phyloP scores from a whole-genome alignment of 2,329 filamentous ascomycete species.

The Aspergillus hortae region DNA sequence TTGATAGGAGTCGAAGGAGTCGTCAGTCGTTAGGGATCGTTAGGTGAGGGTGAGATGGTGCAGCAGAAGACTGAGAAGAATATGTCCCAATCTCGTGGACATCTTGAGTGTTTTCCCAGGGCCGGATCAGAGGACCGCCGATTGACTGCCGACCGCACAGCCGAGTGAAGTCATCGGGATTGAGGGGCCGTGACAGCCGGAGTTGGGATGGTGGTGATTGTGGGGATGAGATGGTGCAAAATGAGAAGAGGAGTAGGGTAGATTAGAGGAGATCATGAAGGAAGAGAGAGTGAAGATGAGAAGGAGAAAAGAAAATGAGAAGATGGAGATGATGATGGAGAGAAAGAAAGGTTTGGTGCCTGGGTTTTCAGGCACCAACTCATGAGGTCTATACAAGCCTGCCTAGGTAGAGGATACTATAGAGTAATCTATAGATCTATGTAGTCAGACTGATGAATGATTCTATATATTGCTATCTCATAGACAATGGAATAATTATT shows the following conservation, averaged over 20 bases:
- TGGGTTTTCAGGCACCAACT: not conserved
- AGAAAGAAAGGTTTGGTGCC: not conserved
- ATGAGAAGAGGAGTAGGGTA: not conserved
- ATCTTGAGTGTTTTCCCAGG: not conserved
- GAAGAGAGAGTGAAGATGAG: not conserved
- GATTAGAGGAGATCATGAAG: not conserved
- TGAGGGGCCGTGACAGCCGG: not conserved
- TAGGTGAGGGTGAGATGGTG: not conserved
- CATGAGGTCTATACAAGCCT: not conserved
- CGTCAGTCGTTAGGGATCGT: not conserved
- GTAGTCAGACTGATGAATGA: too few relatives aligned
- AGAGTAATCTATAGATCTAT: too few relatives aligned
- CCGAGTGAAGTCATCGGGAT: constrained; percentile 1
- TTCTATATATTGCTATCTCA: too few relatives aligned
- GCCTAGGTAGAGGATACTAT: too few relatives aligned
- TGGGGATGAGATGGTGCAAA: not conserved
- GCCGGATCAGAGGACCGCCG: not conserved
- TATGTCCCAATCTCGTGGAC: too few relatives aligned
- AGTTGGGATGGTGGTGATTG: too few relatives aligned
- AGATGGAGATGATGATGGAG: not conserved
- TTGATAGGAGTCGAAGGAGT: constrained; percentile 4
- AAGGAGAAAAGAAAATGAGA: not conserved
- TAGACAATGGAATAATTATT: too few relatives aligned
- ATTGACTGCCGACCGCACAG: not conserved
- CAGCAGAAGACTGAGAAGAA: too few relatives aligned